phyloP scores from a whole-genome alignment of 352 stramenopile genomes.

The Thalassiosira exigua region DNA sequence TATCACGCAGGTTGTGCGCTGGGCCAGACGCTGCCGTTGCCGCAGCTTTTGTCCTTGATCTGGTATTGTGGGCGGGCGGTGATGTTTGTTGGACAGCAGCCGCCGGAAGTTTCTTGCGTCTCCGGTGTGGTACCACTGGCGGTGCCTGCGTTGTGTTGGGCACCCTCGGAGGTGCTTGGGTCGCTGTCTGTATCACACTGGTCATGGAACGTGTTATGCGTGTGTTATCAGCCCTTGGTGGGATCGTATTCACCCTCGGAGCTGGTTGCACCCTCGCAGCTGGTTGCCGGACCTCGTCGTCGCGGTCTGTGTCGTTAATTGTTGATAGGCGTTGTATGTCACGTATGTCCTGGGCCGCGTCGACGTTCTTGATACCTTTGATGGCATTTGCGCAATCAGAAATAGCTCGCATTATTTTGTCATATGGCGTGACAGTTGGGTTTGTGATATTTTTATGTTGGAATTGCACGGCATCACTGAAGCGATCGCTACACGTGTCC shows the following conservation, averaged over 20 bases:
- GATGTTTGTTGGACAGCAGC: background rate
- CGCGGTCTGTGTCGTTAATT: background rate
- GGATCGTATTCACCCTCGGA: background rate
- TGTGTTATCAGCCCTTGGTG: background rate
- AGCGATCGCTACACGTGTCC: slow-evolving; percentile 7
- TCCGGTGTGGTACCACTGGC: background rate
- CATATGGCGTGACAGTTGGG: slow-evolving; percentile 14
- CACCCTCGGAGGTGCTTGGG: background rate
- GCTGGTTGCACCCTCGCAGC: background rate
- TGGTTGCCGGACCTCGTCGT: background rate
- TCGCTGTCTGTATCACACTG: background rate
- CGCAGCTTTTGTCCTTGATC: background rate
- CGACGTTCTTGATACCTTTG: background rate
- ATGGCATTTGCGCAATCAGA: slow-evolving; percentile 5
- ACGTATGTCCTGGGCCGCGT: background rate
- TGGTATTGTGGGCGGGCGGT: background rate
- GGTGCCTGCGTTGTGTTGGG: background rate
- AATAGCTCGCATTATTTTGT: slow-evolving; percentile 34
- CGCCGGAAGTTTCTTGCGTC: background rate
- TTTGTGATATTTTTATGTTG: slow-evolving; percentile 40
- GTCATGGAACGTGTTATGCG: background rate
- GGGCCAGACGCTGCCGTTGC: background rate
- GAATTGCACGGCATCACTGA: slow-evolving; percentile 39
- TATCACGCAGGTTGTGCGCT: too few relatives aligned
- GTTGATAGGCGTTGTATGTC: background rate